phyloP scores from a whole-genome alignment of 1,139 yeast genomes.

The Protomyces pachydermus region DNA sequence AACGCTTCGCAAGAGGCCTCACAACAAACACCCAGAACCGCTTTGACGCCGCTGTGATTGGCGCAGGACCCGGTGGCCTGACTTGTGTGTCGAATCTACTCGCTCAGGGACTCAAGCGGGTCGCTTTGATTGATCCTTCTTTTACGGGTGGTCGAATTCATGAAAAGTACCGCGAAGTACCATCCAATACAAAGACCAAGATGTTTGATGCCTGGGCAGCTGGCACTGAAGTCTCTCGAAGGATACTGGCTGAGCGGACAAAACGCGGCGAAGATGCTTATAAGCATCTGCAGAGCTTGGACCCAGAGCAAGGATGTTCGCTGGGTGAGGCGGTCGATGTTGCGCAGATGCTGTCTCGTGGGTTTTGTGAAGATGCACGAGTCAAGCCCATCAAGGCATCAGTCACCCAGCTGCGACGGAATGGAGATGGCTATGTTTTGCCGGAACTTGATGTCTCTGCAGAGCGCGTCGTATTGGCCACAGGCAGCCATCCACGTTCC shows the following conservation, averaged over 20 bases:
- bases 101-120: constrained; percentile 14
- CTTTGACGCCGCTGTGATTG: constrained; percentile 22
- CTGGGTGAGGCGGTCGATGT: constrained; percentile 19
- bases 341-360: constrained; percentile 16
- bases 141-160: constrained; percentile 24
- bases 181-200: constrained; percentile 21
- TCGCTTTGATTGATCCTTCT: constrained; percentile 17
- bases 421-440: background rate
- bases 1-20: background rate
- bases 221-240: constrained; percentile 8
- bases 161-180: constrained; percentile 25
- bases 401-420: background rate
- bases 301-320: constrained; percentile 14
- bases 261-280: constrained; percentile 2
- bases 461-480: constrained; percentile 17
- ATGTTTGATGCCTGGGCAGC: constrained; percentile 26
- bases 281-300: background rate
- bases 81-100: constrained; percentile 17
- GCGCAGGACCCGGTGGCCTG: constrained; percentile 27
- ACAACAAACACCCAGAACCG: background rate
- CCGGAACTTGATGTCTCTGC: constrained; percentile 14
- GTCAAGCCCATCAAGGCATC: constrained; percentile 4
- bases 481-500: constrained; percentile 19
- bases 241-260: constrained; percentile 9
- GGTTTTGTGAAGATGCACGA: constrained; percentile 18